Evolutionary conservation across 2,329 filamentous ascomycete genomes (phyloP), one percentile per base, ranked within the genome.

Genomic region (Sporothrix pallida): DNA sequence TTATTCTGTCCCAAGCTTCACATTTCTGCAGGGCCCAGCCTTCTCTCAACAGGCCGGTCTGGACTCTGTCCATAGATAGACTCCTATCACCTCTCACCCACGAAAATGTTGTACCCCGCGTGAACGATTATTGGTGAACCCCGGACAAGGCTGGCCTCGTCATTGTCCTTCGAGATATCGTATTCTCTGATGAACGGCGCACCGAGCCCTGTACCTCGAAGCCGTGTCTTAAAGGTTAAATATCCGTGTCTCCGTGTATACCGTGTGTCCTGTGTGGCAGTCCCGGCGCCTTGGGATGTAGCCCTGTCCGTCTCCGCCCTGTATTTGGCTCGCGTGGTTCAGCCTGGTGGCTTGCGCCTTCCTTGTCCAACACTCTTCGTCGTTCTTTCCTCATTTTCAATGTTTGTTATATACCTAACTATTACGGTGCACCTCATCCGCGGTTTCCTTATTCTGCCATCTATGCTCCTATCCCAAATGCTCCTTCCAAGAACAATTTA

Each of bases 211-310:
- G 44, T 46, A 50, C 20, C n/a, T n/a, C 68, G 68, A 17, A 60
- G 68, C 68, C 52, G 67, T 46, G 68, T 70, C 68, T 70, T 56
- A 58, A 70, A 70, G 68, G 52, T 70, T 70, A 60, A 70, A 58
- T 70, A 60, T 12, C 37, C 37, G 68, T 46, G 52, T 58, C 52
- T 48, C 52, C 52, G 68, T 58, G 26, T 48, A 20, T 58, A 20
- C 68, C 68, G 68, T 70, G 26, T 52, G 13, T 58, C 12, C 68
- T 50, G 68, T 70, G 68, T 70, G 67, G 17, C 50, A 54, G 31
- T 20, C 17, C 67, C 67, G 31, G 50, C 13, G 68, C 68, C 52
- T 20, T 60, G 68, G 68, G 52, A 44, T 60, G 13, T 37, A 48
- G 68, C 31, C 50, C 26, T 23, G n/a, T 48, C 50, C 15, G 50